Evolutionary conservation across 176 grass and related monocot species (phyloP).

Genomic region (Guadua angustifolia): DNA sequence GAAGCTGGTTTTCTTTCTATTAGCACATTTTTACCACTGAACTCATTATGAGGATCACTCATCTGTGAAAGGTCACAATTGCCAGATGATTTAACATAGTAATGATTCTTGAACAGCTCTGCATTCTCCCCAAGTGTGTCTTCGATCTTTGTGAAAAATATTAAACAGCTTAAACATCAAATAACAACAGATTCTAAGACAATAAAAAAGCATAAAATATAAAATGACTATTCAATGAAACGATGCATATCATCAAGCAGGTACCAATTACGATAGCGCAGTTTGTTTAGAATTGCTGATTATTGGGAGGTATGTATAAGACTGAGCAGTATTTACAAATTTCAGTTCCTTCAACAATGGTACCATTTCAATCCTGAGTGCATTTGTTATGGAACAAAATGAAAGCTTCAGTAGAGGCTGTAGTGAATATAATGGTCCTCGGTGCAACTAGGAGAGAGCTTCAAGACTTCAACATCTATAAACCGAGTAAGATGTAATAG

Average conservation of each 20-base stretch:
- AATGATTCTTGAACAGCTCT: slow-evolving; percentile 87
- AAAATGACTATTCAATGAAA: slow-evolving; percentile 35
- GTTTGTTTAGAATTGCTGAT: not conserved
- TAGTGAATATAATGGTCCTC: not conserved
- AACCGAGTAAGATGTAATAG: not conserved
- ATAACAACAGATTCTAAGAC: slow-evolving; percentile 10
- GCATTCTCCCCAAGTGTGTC: slow-evolving; percentile 77
- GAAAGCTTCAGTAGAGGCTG: not conserved
- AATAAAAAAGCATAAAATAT: slow-evolving; percentile 31
- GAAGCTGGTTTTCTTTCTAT: slow-evolving; percentile 76
- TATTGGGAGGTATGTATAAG: not conserved
- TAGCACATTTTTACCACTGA: slow-evolving; percentile 81
- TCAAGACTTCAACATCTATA: slow-evolving; percentile 2
- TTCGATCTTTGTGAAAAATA: slow-evolving; percentile 61
- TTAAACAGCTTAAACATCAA: slow-evolving; percentile 18
- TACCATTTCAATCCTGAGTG: too few species aligned
- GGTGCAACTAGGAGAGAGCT: not conserved
- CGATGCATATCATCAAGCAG: slow-evolving; percentile 17
- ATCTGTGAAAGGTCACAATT: slow-evolving; percentile 89
- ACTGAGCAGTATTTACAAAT: not conserved
- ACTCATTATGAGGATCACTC: slow-evolving; percentile 94
- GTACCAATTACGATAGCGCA: not conserved
- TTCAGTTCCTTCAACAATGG: not conserved
- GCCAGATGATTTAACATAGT: slow-evolving; percentile 92
- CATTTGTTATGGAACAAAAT: slow-evolving; percentile 11